Base-by-base conservation (phyloP, 306 rosid species). In the Gleditsia sinensis region DNA sequence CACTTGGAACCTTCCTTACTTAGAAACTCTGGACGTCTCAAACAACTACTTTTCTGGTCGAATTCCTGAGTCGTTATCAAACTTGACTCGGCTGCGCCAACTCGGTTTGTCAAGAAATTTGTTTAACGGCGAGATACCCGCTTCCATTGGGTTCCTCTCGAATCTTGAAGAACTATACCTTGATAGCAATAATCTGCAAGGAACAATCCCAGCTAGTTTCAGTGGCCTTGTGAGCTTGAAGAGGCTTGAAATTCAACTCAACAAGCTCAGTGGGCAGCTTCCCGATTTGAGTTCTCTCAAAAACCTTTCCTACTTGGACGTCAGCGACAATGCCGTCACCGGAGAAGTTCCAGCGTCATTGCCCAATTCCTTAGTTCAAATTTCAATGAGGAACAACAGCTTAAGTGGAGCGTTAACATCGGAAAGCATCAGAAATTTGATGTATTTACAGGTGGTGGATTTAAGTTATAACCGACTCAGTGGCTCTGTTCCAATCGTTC, bases 21-120 rank as follows among this genome's bases (percentile, higher is more conserved):
- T 91, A 3, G 58, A 94, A 80, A 83, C 83, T n/a, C 88, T 91
- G 1, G 98, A 94, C 45, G 32, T 90, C 56, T 88, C 97, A 0
- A 68, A 74, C 67, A 94, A 94, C 75, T 80, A 53, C 87, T 90
- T 94, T 77, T 78, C 91, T 1, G 96, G 97, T 3, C 5, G 69
- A 0, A 63, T 91, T 17, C 91, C 98, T 0, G 45, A 69, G 0
- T 87, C 96, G 0, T 40, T 87, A 6, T 76, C 91, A 6, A 86
- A 81, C 75, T 9, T 94, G 20, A 61, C 48, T 5, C 67, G 46
- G 6, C 67, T 61, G 0, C 67, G 67, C n/a, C 67, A 46, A 13
- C 94, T 94, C 82, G 85, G 71, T 39, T 67, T 94, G 3, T 88
- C 98, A 1, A 34, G 69, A 0, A 94, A 94, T 82, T 74, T 83